Base-by-base conservation (phyloP, 805 yeast genomes). In the Candida jianshihensis region DNA sequence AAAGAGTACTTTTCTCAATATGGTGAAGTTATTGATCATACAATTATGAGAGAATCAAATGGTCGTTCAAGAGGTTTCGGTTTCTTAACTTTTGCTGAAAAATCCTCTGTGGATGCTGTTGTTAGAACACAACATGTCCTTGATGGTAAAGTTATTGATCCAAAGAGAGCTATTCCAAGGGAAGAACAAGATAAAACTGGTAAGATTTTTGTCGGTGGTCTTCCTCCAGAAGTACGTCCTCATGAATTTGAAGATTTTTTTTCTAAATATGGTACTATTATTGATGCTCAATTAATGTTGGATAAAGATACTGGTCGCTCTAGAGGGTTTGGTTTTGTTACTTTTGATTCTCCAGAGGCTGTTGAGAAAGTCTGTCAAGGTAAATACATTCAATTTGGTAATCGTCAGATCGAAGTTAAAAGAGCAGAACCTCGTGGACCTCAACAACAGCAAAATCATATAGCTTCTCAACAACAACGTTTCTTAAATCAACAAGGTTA, bases 161-260 rank as follows among this genome's bases (percentile, higher is more conserved):
- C 98, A 27, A 90, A 90, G 60, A 75, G 97, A 53, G 97, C 98
- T 19, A 90, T 90, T 52, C 97, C 97, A 25, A 82, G 86, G 59
- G 97, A 90, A 57, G 97, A 90, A 60, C 98, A 90, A 61, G 96
- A 89, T 57, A 85, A 84, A 57, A 87, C 96, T 14, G 96, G 97
- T 49, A 90, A 90, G 65, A 89, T 90, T 47, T 90, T 90, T 55
- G 97, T 90, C 28, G 98, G 98, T 47, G 98, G 98, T 48, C 83
- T 90, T 42, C 89, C 95, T 36, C 85, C 94, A 16, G 90, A 86
- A 55, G 96, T 89, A 35, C 87, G 88, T 44, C 96, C 94, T 49
- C 75, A 75, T 46, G 97, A 89, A 46, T 92, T 90, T 61, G 81
- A 81, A 57, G 79, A 74, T 34, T 88, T 84, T 60, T 90, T 90